These are phyloP conservation scores for Pseudogymnoascus sp. DNA, from an alignment of 2,329 filamentous ascomycete genomes.

Conservation along the genomic window DNA sequence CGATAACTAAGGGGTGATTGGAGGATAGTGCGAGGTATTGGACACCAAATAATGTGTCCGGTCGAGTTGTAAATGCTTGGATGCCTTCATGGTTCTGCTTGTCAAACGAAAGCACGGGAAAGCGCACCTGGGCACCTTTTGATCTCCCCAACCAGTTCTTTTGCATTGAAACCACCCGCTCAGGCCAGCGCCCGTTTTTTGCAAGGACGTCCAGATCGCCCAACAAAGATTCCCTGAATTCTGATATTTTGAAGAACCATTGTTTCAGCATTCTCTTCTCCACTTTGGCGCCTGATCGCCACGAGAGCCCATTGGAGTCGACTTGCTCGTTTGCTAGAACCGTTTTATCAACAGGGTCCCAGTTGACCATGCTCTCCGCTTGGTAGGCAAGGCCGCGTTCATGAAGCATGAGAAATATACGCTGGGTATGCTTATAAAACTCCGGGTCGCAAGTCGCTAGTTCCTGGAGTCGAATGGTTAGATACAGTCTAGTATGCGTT, in stretches of 20 bases:
- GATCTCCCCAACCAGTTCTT: conserved; percentile 83
- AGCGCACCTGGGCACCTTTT: conserved; percentile 62
- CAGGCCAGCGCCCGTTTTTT: conserved; percentile 64
- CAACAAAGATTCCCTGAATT: conserved; percentile 65
- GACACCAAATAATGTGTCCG: conserved; percentile 80
- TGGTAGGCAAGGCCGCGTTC: conserved; percentile 73
- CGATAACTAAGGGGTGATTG: conserved; percentile 59
- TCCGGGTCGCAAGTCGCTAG: conserved; percentile 73
- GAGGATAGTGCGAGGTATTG: conserved; percentile 77
- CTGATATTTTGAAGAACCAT: conserved; percentile 83
- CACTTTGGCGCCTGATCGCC: conserved; percentile 79
- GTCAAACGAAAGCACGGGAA: conserved; percentile 46
- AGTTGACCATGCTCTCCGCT: conserved; percentile 77
- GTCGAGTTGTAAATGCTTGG: conserved; percentile 74
- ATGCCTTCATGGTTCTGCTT: conserved; percentile 41
- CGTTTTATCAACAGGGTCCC: conserved; percentile 81
- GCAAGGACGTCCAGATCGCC: conserved; percentile 61
- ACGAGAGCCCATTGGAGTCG: conserved; percentile 75
- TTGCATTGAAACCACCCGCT: conserved; percentile 75
- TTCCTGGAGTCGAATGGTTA: conserved; percentile 47
- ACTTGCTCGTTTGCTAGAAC: conserved; percentile 91
- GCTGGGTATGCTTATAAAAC: conserved; percentile 87
- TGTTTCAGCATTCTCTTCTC: conserved; percentile 73
- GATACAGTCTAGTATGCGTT: conserved; percentile 13
- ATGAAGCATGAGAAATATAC: conserved; percentile 71